Base-by-base conservation (phyloP, 2,329 filamentous ascomycete species). In the Chaetomium sp. region DNA sequence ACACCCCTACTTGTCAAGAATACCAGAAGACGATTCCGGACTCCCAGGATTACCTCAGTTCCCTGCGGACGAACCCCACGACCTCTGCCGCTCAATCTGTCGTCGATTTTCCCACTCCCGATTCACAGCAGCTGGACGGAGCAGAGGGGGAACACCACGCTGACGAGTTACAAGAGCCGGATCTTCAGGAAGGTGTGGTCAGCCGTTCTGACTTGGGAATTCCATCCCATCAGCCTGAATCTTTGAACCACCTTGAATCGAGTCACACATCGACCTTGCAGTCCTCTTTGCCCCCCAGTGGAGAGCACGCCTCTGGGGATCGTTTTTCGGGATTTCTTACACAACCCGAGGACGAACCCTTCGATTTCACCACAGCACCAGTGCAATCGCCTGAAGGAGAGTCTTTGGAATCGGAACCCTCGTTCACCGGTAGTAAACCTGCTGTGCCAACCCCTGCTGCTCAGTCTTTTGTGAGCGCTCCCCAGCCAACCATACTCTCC, bases 11-110 rank as follows among this genome's bases (percentile, higher is more conserved):
- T 7, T 47, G 46, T 19, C 36, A 45, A 45, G 42, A 7, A 32
- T 14, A 36, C 54, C 67, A 69, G 52, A 60, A 61, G 33, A 76
- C 72, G 3, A 72, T 78, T 32, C 73, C 73, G 0, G 75, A 77
- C 56, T 78, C 76, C 0, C 73, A 77, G 56, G 74, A 72, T 37
- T 45, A 49, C 7, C 59, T 59, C 36, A 56, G 60, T 32, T 59
- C 54, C 5, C 35, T 59, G 60, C 54, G 37, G 34, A 60, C 59
- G 6, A 48, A 56, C 10, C 51, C 41, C 11, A 52, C 52, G 10
- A 14, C 37, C 8, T 43, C 35, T 19, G 47, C 45, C 6, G 45
- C 34, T 10, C 33, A 19, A n/a, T 19, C 46, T 0, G 27, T 9
- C 1, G 14, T 38, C 35, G 19, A 37, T 34, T 4, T 11, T 41